A percentile compares a stretch with the other conserved stretches of the same genome.
Conservation (phyloP, 768 basidiomycete species). For the Sarcodon sp. region DNA sequence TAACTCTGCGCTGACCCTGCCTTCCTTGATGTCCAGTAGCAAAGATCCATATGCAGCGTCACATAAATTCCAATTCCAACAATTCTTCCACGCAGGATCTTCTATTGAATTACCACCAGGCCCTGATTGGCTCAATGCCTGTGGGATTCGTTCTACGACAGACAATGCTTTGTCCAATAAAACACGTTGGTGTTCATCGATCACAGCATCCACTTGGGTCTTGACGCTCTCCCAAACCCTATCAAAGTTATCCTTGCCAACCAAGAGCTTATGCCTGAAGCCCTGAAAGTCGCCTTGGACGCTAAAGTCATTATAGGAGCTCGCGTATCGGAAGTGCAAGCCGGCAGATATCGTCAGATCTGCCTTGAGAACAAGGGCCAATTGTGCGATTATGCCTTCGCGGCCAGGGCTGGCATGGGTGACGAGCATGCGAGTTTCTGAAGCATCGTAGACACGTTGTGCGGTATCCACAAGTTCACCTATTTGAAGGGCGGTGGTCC, state of each 20-base stretch:
- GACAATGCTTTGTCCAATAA: slow-evolving; percentile 82
- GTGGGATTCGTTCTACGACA: slow-evolving; percentile 73
- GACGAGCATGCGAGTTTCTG: slow-evolving; percentile 89
- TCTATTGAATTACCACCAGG: slow-evolving; percentile 33
- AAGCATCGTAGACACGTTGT: slow-evolving; percentile 81
- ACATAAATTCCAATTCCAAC: slow-evolving; percentile 98
- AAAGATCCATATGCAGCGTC: slow-evolving; percentile 91
- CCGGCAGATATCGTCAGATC: slow-evolving; percentile 92
- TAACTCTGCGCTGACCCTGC: slow-evolving; percentile 82
- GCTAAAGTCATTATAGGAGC: slow-evolving; percentile 93
- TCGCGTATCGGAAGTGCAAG: slow-evolving; percentile 95
- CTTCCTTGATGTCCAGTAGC: slow-evolving; percentile 82
- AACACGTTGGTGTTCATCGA: slow-evolving; percentile 83
- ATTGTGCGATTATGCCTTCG: slow-evolving; percentile 86
- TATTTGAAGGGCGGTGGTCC: slow-evolving; percentile 95
- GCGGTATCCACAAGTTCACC: slow-evolving; percentile 98
- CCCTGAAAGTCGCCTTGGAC: slow-evolving; percentile 84
- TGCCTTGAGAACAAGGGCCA: slow-evolving; percentile 83
- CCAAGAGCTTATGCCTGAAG: slow-evolving; percentile 67
- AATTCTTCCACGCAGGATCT: slow-evolving; percentile 96
- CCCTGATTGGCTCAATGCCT: slow-evolving; percentile 28
- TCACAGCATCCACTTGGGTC: slow-evolving; percentile 77
- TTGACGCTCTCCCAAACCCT: slow-evolving; percentile 95
- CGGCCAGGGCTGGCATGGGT: slow-evolving; percentile 88
- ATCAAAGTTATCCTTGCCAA: slow-evolving; percentile 74